Conservation (phyloP, 352 stramenopile genomes). For the Phytophthora pisi region DNA sequence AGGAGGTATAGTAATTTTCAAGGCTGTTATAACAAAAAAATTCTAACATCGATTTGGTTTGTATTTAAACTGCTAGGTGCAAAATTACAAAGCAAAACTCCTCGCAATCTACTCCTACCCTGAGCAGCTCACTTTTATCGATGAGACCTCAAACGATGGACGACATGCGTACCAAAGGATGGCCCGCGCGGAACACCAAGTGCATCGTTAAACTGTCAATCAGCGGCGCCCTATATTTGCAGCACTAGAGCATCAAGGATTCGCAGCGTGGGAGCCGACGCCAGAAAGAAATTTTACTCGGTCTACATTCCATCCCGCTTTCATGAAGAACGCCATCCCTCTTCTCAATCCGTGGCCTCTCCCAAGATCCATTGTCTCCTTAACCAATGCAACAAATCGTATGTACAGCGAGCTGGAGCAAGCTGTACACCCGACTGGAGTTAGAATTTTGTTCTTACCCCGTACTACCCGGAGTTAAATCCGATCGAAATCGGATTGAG, state of each 20-base stretch:
- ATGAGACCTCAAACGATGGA: neutral
- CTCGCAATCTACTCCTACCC: neutral
- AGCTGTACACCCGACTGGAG: constrained; percentile 15
- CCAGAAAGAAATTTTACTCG: neutral
- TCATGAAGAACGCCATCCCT: neutral
- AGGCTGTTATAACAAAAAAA: neutral
- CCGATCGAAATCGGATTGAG: constrained; percentile 25
- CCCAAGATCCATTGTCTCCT: constrained; percentile 26
- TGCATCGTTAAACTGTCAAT: neutral
- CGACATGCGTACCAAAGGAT: too few species aligned
- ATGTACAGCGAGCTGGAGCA: constrained; percentile 32
- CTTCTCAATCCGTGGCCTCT: constrained; percentile 24
- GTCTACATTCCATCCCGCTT: constrained; percentile 7
- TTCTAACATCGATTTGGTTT: too few species aligned
- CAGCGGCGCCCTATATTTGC: neutral
- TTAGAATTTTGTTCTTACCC: constrained; percentile 23
- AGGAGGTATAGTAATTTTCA: neutral
- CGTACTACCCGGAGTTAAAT: constrained; percentile 34
- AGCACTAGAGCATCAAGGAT: neutral
- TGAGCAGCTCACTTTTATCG: neutral
- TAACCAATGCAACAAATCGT: constrained; percentile 31
- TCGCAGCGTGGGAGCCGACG: neutral
- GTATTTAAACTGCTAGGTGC: too few species aligned
- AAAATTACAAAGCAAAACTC: neutral
- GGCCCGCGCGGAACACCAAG: neutral